Percentiles rank a stretch among this genome's conserved stretches.
phyloP scores from a whole-genome alignment of 106 monocot species.

The Apostasia ramifera region DNA sequence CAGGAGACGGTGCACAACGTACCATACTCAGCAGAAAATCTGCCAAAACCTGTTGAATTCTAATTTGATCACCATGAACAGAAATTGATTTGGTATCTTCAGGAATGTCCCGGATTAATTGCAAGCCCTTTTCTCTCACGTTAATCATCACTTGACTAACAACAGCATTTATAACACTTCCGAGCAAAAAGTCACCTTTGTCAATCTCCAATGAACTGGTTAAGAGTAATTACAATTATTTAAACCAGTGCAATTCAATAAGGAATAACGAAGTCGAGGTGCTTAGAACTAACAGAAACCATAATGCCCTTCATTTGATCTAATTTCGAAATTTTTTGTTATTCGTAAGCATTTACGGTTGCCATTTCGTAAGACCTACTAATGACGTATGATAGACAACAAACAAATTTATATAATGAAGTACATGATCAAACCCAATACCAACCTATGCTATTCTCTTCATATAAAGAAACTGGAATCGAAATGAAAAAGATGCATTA shows the following conservation, averaged over 20 bases:
- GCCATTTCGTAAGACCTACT: too few relatives aligned
- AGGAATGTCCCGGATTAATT: constrained; percentile 85
- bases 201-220: constrained; percentile 71
- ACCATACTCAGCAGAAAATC: constrained; percentile 82
- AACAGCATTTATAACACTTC: constrained; percentile 70
- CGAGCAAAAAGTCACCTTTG: constrained; percentile 62
- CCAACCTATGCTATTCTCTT: neutral
- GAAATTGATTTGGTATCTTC: constrained; percentile 75
- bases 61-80: constrained; percentile 76
- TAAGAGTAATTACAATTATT: constrained; percentile 6
- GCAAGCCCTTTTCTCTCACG: constrained; percentile 73
- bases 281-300: too few relatives aligned
- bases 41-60: constrained; percentile 82
- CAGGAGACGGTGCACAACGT: constrained; percentile 58
- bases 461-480: neutral
- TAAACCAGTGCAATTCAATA: neutral
- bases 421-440: too few relatives aligned
- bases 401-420: too few relatives aligned
- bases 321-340: too few relatives aligned
- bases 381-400: too few relatives aligned
- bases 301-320: too few relatives aligned
- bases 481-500: too few relatives aligned
- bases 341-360: too few relatives aligned
- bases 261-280: neutral
- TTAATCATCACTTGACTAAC: constrained; percentile 93